phyloP scores from a whole-genome alignment of 2,329 filamentous ascomycete genomes.

The Xylaria sp. region DNA sequence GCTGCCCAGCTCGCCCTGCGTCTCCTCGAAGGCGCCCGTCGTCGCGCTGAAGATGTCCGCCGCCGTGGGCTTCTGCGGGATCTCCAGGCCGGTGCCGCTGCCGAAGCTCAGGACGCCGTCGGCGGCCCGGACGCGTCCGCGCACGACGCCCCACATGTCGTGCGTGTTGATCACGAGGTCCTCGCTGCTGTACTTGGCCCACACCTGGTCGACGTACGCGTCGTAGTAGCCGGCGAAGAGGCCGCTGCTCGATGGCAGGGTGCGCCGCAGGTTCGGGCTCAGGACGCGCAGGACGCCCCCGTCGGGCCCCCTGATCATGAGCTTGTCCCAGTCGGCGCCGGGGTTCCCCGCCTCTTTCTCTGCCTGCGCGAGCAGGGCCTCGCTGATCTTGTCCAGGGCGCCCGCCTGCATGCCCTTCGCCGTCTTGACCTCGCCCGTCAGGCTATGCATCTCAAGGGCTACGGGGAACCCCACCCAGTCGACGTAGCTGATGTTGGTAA shows the following conservation, averaged over 20 bases:
- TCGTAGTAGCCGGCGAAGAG: slow-evolving; percentile 56
- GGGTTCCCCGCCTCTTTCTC: slow-evolving; percentile 50
- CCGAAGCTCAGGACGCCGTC: slow-evolving; percentile 46
- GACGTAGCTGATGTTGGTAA: slow-evolving; percentile 72
- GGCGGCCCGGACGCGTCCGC: slow-evolving; percentile 44
- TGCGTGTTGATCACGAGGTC: slow-evolving; percentile 58
- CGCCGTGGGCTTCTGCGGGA: slow-evolving; percentile 52
- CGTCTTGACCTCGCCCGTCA: slow-evolving; percentile 45
- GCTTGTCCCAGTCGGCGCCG: slow-evolving; percentile 54
- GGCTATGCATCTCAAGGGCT: slow-evolving; percentile 55
- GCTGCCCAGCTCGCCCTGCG: slow-evolving; percentile 54
- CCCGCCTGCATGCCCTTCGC: slow-evolving; percentile 53
- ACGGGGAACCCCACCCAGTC: slow-evolving; percentile 74
- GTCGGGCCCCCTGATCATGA: slow-evolving; percentile 48
- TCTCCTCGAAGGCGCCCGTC: slow-evolving; percentile 56
- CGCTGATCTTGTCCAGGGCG: slow-evolving; percentile 51
- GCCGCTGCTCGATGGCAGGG: slow-evolving; percentile 44
- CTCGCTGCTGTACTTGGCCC: slow-evolving; percentile 49
- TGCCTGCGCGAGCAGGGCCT: slow-evolving; percentile 46
- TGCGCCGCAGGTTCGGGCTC: slow-evolving; percentile 55
- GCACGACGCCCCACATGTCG: slow-evolving; percentile 51
- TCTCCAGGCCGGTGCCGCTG: slow-evolving; percentile 44
- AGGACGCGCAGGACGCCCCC: slow-evolving; percentile 53
- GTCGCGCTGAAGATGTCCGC: slow-evolving; percentile 38
- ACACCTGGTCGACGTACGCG: slow-evolving; percentile 54